Evolutionary conservation across 2,329 filamentous ascomycete species (phyloP), one percentile per base, ranked within the genome.

Genomic region (Alternaria viburni): DNA sequence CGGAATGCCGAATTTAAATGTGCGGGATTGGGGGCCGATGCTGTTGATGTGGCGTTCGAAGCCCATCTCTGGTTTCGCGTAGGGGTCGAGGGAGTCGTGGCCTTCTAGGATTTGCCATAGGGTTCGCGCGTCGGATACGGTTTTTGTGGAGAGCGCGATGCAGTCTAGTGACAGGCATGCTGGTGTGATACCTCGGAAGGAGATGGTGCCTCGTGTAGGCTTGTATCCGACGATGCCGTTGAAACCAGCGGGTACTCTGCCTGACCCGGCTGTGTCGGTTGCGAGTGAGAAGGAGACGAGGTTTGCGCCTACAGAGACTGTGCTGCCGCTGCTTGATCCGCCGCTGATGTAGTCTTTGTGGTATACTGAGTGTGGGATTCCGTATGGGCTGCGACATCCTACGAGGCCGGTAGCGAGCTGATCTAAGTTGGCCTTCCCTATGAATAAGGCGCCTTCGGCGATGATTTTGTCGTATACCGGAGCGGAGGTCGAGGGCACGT

Each of bases 381-480:
- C 88, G 64, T 86, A 88, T 0, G 87, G 86, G 2, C 86, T 88
- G 25, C 87, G 83, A 50, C 85, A 86, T 15, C 87, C 88, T 12
- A 84, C 86, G 3, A 90, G 80, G 1, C 88, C 88, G 1, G 87
- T 89, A 3, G 87, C 88, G 5, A 90, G 81, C 73, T 90, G 87
- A 70, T 90, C 88, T 57, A 90, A 81, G 65, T 89, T 89, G 0
- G 84, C 82, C 71, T 89, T 90, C 32, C 86, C 87, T 4, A 90
- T 79, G 51, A 89, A 85, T 6, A 89, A 79, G 2, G 85, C 87
- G 3, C 87, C 87, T 6, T 85, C 84, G 3, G 76, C 69, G 13
- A 83, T 81, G 11, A 89, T 73, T 5, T 83, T 85, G 1, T 78
- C 73, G 7, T 89, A 85, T 0, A 86, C 81, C 0, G 83, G 80